Evolutionary conservation across 139 green algal species (phyloP), one percentile per base, ranked within the genome.

Genomic region (Ulvella scutata): DNA sequence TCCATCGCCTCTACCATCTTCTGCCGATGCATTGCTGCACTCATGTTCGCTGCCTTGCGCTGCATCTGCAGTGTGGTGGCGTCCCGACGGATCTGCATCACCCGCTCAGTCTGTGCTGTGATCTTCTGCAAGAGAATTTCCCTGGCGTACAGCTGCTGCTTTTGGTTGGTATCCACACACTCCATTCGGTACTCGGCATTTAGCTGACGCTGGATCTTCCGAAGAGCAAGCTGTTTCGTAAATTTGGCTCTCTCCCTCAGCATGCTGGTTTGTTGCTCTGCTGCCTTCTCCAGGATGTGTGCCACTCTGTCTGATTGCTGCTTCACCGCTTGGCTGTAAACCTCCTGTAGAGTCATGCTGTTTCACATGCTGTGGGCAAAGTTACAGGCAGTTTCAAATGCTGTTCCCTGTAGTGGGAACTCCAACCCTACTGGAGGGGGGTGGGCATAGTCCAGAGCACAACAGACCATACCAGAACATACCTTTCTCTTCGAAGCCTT

Each of bases 1-100:
- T 67, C 51, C 51, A 67, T 67, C 13, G 51, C 33, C 51, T 67
- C 51, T 13, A 67, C 51, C 51, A 67, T 67, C 51, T 67, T 67
- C 20, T 67, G 51, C 51, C 51, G 51, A n/a, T 67, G 51, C 51
- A 67, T 67, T 6, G 51, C 51, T n/a, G 51, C 51, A 9, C 33
- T n/a, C 51, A 67, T 67, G 20, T 67, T 67, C 51, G 51, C 51
- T 26, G 31, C 51, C 51, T 67, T 67, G 51, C 51, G 51, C 51
- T 67, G 51, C n/a, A 67, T 26, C 20, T 67, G 51, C 51, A 67
- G 17, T 26, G 51, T 36, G 51, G 51, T 26, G 9, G 51, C 51
- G n/a, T 67, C 51, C 20, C 51, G 51, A n/a, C 51, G 51, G n/a
- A 67, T 67, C 33, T 67, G 51, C 51, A 67, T 13, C 10, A 67